Evolutionary conservation across 164 flowering plant species (phyloP).

Genomic region (Litsea cubeba): DNA sequence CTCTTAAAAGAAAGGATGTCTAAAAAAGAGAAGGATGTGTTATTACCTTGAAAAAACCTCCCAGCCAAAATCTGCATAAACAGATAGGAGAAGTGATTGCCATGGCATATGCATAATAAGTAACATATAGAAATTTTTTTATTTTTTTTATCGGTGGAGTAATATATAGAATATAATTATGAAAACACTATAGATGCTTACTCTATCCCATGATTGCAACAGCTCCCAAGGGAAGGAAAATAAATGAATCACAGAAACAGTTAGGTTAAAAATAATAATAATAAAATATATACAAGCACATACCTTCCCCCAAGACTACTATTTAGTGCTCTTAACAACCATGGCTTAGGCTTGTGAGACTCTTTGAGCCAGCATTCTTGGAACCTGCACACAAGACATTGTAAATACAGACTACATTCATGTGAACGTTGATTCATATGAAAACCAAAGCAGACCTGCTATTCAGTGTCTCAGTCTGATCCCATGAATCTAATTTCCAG

Average conservation of each 20-base stretch:
- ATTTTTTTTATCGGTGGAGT: neutral
- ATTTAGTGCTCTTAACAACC: constrained; percentile 87
- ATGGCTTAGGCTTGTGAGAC: constrained; percentile 65
- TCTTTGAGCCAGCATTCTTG: constrained; percentile 85
- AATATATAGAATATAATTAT: neutral
- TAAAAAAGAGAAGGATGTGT: neutral
- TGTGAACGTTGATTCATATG: constrained; percentile 1
- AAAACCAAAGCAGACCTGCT: constrained; percentile 39
- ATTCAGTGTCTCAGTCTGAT: constrained; percentile 72
- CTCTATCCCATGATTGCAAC: neutral
- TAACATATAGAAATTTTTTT: no score
- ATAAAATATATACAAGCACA: neutral
- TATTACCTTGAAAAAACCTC: constrained; percentile 91
- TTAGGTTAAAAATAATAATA: neutral
- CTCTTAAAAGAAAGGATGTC: no score
- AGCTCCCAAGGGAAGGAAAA: neutral
- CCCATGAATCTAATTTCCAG: constrained; percentile 96
- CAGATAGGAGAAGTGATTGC: constrained; percentile 17
- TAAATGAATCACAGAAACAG: constrained; percentile 2
- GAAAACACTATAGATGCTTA: neutral
- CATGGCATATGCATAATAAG: neutral
- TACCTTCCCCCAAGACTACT: constrained; percentile 88
- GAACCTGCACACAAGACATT: constrained; percentile 44
- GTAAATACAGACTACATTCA: neutral
- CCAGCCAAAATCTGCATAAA: constrained; percentile 80